Evolutionary conservation across 352 stramenopile genomes (phyloP).

Genomic region (Peronospora farinosa): DNA sequence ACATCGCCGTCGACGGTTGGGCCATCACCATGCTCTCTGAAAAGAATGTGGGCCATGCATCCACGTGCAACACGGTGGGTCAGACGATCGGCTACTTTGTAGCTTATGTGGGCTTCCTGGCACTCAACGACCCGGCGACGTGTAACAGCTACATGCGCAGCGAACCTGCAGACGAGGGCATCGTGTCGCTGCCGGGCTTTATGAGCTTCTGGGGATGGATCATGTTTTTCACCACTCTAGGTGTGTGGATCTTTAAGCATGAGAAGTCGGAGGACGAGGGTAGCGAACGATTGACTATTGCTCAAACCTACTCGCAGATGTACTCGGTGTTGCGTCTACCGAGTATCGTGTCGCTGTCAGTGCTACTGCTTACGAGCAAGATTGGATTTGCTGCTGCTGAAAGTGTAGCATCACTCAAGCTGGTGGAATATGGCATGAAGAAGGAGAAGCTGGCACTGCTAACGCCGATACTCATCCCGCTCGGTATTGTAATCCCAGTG

Average conservation of each 20-base stretch:
- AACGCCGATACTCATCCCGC: constrained; percentile 78
- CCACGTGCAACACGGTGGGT: constrained; percentile 94
- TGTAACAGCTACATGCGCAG: constrained; percentile 87
- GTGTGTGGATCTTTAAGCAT: constrained; percentile 90
- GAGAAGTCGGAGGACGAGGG: constrained; percentile 57
- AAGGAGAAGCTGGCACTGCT: constrained; percentile 90
- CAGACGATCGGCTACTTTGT: constrained; percentile 98
- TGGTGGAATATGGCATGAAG: constrained; percentile 87
- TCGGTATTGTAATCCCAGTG: constrained; percentile 85
- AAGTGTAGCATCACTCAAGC: constrained; percentile 88
- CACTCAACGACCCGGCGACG: constrained; percentile 91
- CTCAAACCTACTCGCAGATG: constrained; percentile 89
- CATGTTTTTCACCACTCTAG: constrained; percentile 89
- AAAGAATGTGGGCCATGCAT: constrained; percentile 94
- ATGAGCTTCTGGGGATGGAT: constrained; percentile 92
- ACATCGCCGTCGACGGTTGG: constrained; percentile 99
- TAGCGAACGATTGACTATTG: constrained; percentile 74
- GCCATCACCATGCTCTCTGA: constrained; percentile 98
- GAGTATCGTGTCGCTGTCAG: constrained; percentile 75
- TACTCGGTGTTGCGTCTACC: constrained; percentile 79
- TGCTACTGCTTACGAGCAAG: constrained; percentile 89
- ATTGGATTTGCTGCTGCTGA: constrained; percentile 90
- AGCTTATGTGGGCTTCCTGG: constrained; percentile 97
- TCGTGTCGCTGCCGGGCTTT: constrained; percentile 85
- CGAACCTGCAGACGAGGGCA: constrained; percentile 50